Percentiles rank a stretch among this genome's conserved stretches.
phyloP scores from a whole-genome alignment of 78 protist species.

The Mastigamoeba balamuthi region DNA sequence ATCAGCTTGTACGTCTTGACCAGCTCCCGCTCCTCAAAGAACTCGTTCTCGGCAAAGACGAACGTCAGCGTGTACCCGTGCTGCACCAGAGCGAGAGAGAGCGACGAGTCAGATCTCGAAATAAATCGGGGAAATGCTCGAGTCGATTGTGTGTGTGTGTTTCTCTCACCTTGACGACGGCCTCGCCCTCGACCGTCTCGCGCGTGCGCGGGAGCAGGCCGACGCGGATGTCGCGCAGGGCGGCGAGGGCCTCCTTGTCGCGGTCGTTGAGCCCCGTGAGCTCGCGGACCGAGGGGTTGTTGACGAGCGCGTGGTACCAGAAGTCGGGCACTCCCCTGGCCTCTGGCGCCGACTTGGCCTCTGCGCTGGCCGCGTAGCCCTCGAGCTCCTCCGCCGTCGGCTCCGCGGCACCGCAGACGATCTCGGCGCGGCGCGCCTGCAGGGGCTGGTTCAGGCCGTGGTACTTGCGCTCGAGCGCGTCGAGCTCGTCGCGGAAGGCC shows the following conservation, averaged over 20 bases:
- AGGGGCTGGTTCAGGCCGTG: neutral
- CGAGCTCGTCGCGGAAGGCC: neutral
- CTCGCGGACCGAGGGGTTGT: neutral
- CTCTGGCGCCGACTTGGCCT: neutral
- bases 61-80: constrained; percentile 38
- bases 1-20: constrained; percentile 34
- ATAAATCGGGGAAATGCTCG: too few relatives aligned
- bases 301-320: neutral
- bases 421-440: neutral
- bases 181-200: too few relatives aligned
- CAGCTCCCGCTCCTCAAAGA: constrained; percentile 37
- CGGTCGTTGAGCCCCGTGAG: neutral
- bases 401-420: neutral
- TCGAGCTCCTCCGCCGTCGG: neutral
- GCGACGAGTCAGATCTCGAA: too few relatives aligned
- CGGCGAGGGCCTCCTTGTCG: neutral
- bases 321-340: neutral
- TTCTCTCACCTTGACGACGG: too few relatives aligned
- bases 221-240: neutral
- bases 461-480: constrained; percentile 12
- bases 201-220: neutral
- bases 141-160: too few relatives aligned
- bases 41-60: constrained; percentile 33
- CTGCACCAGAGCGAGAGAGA: too few relatives aligned
- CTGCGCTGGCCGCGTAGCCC: neutral